Evolutionary conservation across 2,329 filamentous ascomycete genomes (phyloP).

Genomic region (Metarhizium anisopliae): DNA sequence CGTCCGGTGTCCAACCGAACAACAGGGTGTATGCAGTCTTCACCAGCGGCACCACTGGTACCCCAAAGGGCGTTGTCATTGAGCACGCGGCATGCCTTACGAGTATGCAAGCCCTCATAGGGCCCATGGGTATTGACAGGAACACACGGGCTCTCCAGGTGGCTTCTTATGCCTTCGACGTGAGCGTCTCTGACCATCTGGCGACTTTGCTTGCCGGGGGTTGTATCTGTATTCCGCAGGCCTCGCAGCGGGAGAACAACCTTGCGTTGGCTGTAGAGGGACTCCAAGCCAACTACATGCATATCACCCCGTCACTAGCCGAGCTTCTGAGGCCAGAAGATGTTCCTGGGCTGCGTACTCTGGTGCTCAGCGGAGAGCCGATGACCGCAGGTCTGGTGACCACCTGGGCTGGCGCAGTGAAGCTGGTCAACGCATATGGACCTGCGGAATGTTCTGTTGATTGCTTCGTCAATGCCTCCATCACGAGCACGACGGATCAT

Average conservation of each 20-base stretch:
- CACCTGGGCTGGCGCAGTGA: neutral
- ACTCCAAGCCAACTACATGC: slow-evolving; percentile 3
- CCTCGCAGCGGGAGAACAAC: slow-evolving; percentile 22
- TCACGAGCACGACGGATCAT: neutral
- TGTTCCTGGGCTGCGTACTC: neutral
- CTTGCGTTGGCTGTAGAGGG: slow-evolving; percentile 1
- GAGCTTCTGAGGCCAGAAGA: neutral
- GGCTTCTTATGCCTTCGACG: slow-evolving; percentile 29
- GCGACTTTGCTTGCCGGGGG: slow-evolving; percentile 27
- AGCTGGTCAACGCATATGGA: neutral
- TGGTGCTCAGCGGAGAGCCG: neutral
- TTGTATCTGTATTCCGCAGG: slow-evolving; percentile 29
- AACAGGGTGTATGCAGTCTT: no score
- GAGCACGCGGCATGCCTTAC: neutral
- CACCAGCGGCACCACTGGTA: neutral
- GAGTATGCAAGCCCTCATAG: neutral
- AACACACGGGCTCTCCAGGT: slow-evolving; percentile 8
- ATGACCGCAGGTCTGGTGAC: neutral
- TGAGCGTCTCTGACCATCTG: slow-evolving; percentile 25
- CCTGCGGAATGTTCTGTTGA: neutral
- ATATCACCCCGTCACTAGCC: slow-evolving; percentile 1
- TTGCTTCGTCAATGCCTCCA: neutral
- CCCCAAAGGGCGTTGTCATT: neutral
- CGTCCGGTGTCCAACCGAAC: no score
- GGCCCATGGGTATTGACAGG: neutral